Base-by-base conservation (phyloP, 2,329 filamentous ascomycete species). In the Aspergillus fijiensis region DNA sequence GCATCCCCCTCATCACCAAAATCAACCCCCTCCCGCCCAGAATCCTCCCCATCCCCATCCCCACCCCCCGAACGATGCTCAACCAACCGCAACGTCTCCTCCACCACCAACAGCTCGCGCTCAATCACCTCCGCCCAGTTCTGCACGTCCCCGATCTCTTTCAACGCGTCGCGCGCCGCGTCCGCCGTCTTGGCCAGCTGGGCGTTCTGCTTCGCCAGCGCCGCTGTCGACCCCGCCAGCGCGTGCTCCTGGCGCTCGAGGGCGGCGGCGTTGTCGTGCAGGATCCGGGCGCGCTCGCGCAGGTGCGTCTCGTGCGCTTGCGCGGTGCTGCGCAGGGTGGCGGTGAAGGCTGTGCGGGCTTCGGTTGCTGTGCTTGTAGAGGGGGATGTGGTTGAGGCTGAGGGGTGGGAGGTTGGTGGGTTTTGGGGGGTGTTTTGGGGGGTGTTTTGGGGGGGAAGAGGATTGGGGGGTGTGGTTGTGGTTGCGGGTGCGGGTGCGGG, bases 81-180 rank as follows among this genome's bases (percentile, higher is more conserved):
- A 35, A 72, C 76, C 59, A 72, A 60, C 63, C 71, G 69, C 60
- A 79, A 65, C 61, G 74, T 74, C 65, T 80, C 77, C 70, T 80
- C 79, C 21, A 79, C 65, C 60, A 77, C 70, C 62, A 77, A 67
- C 53, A 81, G 65, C 71, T 81, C 79, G 63, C 77, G 67, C 69
- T 81, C 85, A 68, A 88, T 79, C 77, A 86, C 78, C 77, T 87
- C 85, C 21, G 85, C 84, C 84, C 85, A 87, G 67, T 87, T 87
- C 77, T 87, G 85, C 60, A 87, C 77, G 66, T 87, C 84, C n/a
- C 85, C 85, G 63, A 87, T 79, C 72, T 87, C 84, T 71, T 86
- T 87, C 63, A 88, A 67, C 58, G 83, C 84, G 66, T 82, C 81
- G 11, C 81, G 79, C 61, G 81, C 82, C 64, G 79, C 79, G 61